Base-by-base conservation (phyloP, 2,329 filamentous ascomycete species). In the Ophiocordyceps camponoti-saundersi region DNA sequence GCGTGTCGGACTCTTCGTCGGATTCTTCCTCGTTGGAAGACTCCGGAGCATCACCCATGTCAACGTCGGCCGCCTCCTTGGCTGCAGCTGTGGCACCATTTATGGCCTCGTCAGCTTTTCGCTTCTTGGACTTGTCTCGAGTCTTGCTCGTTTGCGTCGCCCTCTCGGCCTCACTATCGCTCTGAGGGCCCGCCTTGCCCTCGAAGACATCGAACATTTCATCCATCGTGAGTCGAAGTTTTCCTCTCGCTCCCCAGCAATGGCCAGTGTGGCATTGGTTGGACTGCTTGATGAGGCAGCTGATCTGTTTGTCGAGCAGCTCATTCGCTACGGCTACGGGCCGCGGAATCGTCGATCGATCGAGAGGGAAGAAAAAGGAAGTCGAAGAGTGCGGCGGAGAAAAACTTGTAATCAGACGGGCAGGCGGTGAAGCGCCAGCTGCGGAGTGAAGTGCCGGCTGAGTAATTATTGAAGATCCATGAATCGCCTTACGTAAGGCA, bases 171-270 rank as follows among this genome's bases (percentile, higher is more conserved):
- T 72, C 70, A 60, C 65, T 67, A 8, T 59, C 57, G 49, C 63
- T 67, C 26, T 59, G 57, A 47, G 59, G 55, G 16, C 61, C 64
- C 44, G 55, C 60, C 59, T 73, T 71, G 57, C 84, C 80, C 53
- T 88, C 81, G 58, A 92, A 90, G 48, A 88, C 83, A 56, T 85
- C 80, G 57, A 92, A 92, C 54, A 92, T 72, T 51, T 88, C 83
- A 65, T 88, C 82, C 80, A 85, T 86, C 44, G 50, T 57, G 55
- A 46, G 41, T 40, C n/a, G n/a, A 20, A 12, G 36, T 11, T 18
- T 42, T 26, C 7, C 11, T 15, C 13, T 23, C 32, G 6, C 15
- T 16, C 10, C 26, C 11, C 16, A n/a, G 26, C 26, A 29, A 29
- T 10, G 16, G 21, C 7, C n/a, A 18, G 13, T 10, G 16, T 3